Evolutionary conservation across 176 grass and related monocot species (phyloP), one percentile per base, ranked within the genome.

Genomic region (Carex cristatella): DNA sequence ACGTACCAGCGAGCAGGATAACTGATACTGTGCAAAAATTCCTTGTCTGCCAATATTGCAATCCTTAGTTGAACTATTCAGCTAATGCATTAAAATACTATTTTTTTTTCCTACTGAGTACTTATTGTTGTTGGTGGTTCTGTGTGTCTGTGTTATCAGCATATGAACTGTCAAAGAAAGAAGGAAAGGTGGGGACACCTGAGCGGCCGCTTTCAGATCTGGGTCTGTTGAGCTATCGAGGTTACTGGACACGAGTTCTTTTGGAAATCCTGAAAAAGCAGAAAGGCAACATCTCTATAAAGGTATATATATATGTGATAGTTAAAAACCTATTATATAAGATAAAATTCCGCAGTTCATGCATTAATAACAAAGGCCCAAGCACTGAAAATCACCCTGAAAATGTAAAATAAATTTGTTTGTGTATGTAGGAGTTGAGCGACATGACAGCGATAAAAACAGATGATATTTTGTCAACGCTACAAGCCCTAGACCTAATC

Each of bases 111-210:
- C 7, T 77, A 77, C 19, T 0, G 10, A 79, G 28, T 57, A 57
- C 30, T 57, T 32, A 58, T 28, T 33, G 27, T 35, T 33, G 31
- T 79, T 79, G 13, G 6, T 33, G 30, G 53, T 63, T 63, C 6
- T 63, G 61, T 63, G 7, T 58, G 30, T 78, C 10, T 55, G 28
- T 58, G 53, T 57, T 12, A 30, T 71, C 87, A 99, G 97, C 93
- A 13, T 99, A 99, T 90, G 97, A 99, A 80, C 93, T 99, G 90
- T 99, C 97, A 80, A 99, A 99, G 82, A 99, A 99, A 87, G 97
- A 99, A 89, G 88, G 97, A 79, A 95, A 99, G 86, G 97, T 99
- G 85, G 97, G 97, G 63, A 99, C 93, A 59, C 97, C 97, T 1
- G 93, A 99, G 87, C 88, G 91, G 81, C 93, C 97, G 64, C 93